Evolutionary conservation across 345 rosid genomes (phyloP).

Genomic region (Eucalyptus cladocalyx): DNA sequence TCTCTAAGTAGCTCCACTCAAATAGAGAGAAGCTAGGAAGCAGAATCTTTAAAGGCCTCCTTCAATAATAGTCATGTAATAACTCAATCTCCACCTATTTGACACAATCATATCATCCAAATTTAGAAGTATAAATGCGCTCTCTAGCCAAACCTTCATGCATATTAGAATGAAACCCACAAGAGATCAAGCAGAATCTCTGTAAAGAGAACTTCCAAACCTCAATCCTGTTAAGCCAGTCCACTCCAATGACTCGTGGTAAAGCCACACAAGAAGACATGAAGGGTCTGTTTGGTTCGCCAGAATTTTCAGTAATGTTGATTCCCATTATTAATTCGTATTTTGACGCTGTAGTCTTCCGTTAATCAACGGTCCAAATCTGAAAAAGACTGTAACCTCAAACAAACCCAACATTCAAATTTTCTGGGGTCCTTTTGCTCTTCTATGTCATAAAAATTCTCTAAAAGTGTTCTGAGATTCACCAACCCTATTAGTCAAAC

Average conservation of each 20-base stretch:
- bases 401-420: background rate
- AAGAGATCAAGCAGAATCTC: no score
- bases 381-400: background rate
- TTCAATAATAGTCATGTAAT: background rate
- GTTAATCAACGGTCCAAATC: fast-evolving
- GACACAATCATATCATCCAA: no score
- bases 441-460: background rate
- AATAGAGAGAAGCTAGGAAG: background rate
- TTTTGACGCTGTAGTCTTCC: no score
- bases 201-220: no score
- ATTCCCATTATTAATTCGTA: background rate
- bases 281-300: fast-evolving
- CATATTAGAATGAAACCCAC: no score
- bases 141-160: no score
- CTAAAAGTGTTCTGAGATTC: background rate
- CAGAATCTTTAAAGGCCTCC: background rate
- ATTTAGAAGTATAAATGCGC: fast-evolving
- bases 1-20: background rate
- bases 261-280: no score
- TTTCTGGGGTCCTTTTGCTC: background rate
- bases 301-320: no score
- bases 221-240: no score
- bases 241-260: no score
- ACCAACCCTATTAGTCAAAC: background rate
- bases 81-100: background rate